Evolutionary conservation across 345 rosid species (phyloP), one percentile per base, ranked within the genome.

Genomic region (Salix arbutifolia): DNA sequence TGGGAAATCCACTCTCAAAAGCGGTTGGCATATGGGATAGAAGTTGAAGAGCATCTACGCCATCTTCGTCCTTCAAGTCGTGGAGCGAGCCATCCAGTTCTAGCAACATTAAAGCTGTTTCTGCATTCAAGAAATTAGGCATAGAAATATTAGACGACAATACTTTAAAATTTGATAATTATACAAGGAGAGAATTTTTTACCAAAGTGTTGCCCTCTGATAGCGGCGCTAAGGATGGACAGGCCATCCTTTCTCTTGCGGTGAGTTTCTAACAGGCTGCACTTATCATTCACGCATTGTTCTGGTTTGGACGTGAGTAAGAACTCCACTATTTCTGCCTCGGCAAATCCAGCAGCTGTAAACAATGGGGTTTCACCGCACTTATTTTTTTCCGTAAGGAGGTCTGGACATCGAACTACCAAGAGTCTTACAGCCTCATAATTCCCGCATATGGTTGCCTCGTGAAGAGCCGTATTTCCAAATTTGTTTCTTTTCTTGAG

Each of bases 121-220:
- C 81, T 82, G 79, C 17, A 30, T 26, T 16, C 40, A 37, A 1
- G 40, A 37, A 37, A 37, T 37, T 37, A 37, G 40, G 40, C 8
- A 28, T 9, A 0, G 35, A n/a, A 25, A 5, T 28, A 16, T 19
- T 25, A 26, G 17, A 1, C 13, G 4, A 26, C 2, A 17, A 40
- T 10, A 40, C 13, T 40, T 42, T 8, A 9, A 19, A 30, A n/a
- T 8, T 11, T 6, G 38, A 37, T 1, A 37, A 37, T 37, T 37
- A 6, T 6, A 6, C 1, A 35, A n/a, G 65, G 50, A 38, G 12
- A 46, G 3, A 0, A 6, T 30, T 42, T 42, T 2, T 42, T 28
- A 81, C 83, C 84, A 19, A 30, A 84, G 48, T 85, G 79, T 33
- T 74, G 75, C 18, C 81, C 64, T 3, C 65, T 46, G 53, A 82